These are phyloP conservation scores for Suhomyces terraborum DNA, from an alignment of 1,139 yeast genomes.

Conservation along the genomic window DNA sequence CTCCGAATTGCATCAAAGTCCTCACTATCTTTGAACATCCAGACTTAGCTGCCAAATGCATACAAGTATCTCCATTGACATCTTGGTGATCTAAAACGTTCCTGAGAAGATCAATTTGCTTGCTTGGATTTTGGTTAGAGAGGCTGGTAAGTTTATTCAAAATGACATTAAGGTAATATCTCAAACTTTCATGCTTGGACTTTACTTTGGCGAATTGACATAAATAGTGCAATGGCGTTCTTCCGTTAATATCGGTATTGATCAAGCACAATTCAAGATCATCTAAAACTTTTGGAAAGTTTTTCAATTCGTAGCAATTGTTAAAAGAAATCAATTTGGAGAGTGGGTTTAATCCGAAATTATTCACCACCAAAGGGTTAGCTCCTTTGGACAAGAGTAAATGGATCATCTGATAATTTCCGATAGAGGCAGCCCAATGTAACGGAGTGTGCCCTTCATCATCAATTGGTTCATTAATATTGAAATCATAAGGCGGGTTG, in stretches of 20 bases:
- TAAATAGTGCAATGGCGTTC: conserved; percentile 73
- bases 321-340: conserved; percentile 84
- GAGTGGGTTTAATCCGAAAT: conserved; percentile 79
- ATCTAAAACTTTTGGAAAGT: conserved; percentile 71
- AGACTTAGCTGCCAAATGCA: conserved; percentile 60
- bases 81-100: conserved; percentile 72
- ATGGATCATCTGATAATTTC: conserved; percentile 71
- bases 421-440: conserved; percentile 97
- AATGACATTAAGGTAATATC: conserved; percentile 41
- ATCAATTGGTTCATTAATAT: conserved; percentile 84
- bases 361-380: conserved; percentile 71
- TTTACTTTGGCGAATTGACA: conserved; percentile 60
- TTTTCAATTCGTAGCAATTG: conserved; percentile 78
- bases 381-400: conserved; percentile 73
- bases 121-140: conserved; percentile 31
- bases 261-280: conserved; percentile 69
- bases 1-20: conserved; percentile 45
- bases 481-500: conserved; percentile 77
- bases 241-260: conserved; percentile 70
- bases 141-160: conserved; percentile 40
- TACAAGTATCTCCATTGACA: conserved; percentile 66
- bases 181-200: conserved; percentile 48
- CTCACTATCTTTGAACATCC: conserved; percentile 43
- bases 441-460: conserved; percentile 95
- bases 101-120: conserved; percentile 48